Conservation (phyloP, 2,329 filamentous ascomycete species). For the Clarireedia homoeocarpa region DNA sequence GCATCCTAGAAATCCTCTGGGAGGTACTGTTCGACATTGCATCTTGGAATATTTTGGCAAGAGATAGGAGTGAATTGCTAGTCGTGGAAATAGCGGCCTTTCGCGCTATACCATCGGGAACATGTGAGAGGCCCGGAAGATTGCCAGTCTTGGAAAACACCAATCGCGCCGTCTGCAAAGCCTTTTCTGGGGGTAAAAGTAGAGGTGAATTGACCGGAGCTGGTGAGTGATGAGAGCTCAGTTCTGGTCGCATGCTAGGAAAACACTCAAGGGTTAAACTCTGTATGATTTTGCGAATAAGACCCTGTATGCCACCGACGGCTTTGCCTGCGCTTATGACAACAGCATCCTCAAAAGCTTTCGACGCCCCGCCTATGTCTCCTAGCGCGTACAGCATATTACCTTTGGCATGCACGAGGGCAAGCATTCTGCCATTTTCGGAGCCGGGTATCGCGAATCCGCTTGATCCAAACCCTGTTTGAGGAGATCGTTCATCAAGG, state of each 20-base stretch:
- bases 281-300: constrained; percentile 70
- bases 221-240: constrained; percentile 10
- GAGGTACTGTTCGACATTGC: constrained; percentile 62
- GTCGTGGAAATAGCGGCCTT: constrained; percentile 85
- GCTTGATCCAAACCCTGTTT: constrained; percentile 59
- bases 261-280: constrained; percentile 50
- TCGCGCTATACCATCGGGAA: constrained; percentile 62
- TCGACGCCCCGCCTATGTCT: constrained; percentile 70
- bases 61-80: constrained; percentile 86
- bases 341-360: constrained; percentile 91
- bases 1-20: constrained; percentile 48
- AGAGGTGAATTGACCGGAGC: constrained; percentile 43
- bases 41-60: constrained; percentile 98
- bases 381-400: constrained; percentile 93
- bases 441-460: constrained; percentile 77
- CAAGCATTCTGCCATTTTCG: constrained; percentile 88
- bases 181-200: constrained; percentile 74
- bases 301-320: constrained; percentile 61
- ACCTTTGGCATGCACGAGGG: constrained; percentile 95
- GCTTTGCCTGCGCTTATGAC: constrained; percentile 73
- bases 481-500: constrained; percentile 15
- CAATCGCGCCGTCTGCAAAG: constrained; percentile 71
- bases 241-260: constrained; percentile 28
- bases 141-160: constrained; percentile 72
- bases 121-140: constrained; percentile 69